Evolutionary conservation across 2,329 filamentous ascomycete species (phyloP), one percentile per base, ranked within the genome.

Genomic region (Xylariaceae sp.): DNA sequence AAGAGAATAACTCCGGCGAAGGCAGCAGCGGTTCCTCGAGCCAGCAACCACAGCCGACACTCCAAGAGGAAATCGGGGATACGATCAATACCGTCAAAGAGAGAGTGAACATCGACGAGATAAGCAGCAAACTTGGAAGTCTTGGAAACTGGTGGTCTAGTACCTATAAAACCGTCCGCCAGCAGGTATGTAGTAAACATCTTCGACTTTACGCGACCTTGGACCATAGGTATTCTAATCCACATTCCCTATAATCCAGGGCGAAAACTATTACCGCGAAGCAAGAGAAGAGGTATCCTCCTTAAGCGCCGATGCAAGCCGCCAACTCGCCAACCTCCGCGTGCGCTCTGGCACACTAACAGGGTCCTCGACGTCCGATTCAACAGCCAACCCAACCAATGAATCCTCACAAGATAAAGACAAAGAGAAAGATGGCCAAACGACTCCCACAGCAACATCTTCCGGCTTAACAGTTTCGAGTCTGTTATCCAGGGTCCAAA

Each of bases 41-140:
- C 3, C 46, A 38, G 29, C 69, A 70, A 44, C 64, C 64, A 47
- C 68, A 73, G 54, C 65, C 70, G 45, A 79, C 84, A 42, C 77
- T 98, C 56, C 94, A 94, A 63, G 79, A 82, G 56, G 93, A 98
- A 62, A n/a, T n/a, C n/a, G n/a, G n/a, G n/a, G n/a, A n/a, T n/a
- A n/a, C n/a, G n/a, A n/a, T n/a, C n/a, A n/a, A n/a, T n/a, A n/a
- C n/a, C n/a, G n/a, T 95, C 62, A 87, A 88, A 37, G 92, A 79
- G 59, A n/a, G n/a, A n/a, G n/a, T n/a, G n/a, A n/a, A n/a, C n/a
- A n/a, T n/a, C n/a, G n/a, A n/a, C n/a, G n/a, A n/a, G n/a, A n/a
- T n/a, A n/a, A n/a, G n/a, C n/a, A n/a, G n/a, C n/a, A n/a, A n/a
- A n/a, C n/a, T n/a, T n/a, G n/a, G n/a, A n/a, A n/a, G n/a, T n/a